Conservation (phyloP, 768 basidiomycete genomes). For the Agrocybe praecox region DNA sequence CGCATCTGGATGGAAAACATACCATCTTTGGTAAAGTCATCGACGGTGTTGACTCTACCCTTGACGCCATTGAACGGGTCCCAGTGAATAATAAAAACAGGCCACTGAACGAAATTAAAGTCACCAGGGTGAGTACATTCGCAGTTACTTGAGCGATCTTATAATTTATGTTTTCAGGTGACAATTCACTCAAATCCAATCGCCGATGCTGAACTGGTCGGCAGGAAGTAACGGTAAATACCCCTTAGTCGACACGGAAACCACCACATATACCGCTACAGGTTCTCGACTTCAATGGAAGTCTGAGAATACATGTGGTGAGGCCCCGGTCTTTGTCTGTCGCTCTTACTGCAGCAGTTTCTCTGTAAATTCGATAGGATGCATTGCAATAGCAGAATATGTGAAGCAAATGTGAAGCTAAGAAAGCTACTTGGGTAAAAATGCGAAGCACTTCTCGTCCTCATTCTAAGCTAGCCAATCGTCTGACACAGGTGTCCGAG, state of each 20-base stretch:
- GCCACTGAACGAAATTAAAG: slow-evolving; percentile 83
- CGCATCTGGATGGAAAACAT: slow-evolving; percentile 93
- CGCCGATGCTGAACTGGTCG: slow-evolving; percentile 68
- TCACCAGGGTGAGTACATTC: slow-evolving; percentile 64
- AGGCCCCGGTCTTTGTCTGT: neutral
- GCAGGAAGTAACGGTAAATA: slow-evolving; percentile 27
- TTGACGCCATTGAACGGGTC: slow-evolving; percentile 92
- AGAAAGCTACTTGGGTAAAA: no score
- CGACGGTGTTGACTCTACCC: slow-evolving; percentile 91
- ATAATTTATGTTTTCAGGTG: slow-evolving; percentile 44
- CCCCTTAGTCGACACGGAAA: neutral
- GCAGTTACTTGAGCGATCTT: slow-evolving; percentile 4
- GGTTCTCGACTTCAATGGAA: slow-evolving; percentile 7
- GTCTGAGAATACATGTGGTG: slow-evolving; percentile 5
- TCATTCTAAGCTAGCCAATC: no score
- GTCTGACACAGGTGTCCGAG: no score
- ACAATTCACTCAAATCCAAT: slow-evolving; percentile 96
- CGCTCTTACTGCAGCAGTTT: no score
- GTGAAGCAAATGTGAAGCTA: no score
- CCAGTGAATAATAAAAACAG: slow-evolving; percentile 92
- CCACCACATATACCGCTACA: slow-evolving; percentile 1
- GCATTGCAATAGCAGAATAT: no score
- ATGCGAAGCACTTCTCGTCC: no score
- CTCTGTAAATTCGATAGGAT: no score
- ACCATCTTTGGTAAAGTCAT: slow-evolving; percentile 98